Conservation (phyloP, 768 basidiomycete species). For the Termitomyces sp. region DNA sequence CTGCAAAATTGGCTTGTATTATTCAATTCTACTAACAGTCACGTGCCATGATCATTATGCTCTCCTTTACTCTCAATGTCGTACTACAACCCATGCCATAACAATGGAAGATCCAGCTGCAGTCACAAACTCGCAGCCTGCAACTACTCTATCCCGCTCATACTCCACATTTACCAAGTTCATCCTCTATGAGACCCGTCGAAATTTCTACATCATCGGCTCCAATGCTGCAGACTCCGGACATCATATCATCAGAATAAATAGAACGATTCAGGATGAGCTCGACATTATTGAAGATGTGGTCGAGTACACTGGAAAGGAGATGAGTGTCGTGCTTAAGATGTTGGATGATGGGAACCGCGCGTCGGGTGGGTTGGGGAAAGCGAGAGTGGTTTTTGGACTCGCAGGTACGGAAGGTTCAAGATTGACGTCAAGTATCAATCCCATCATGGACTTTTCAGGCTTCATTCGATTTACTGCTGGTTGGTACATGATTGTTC, state of each 20-base stretch:
- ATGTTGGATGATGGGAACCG: slow-evolving; percentile 97
- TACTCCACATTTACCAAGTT: slow-evolving; percentile 67
- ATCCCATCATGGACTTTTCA: slow-evolving; percentile 18
- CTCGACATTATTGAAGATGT: slow-evolving; percentile 82
- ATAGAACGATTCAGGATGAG: slow-evolving; percentile 74
- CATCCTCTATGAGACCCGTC: slow-evolving; percentile 88
- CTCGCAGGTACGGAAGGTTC: slow-evolving; percentile 53
- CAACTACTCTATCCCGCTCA: not conserved
- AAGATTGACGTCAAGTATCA: not conserved
- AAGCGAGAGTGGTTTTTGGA: slow-evolving; percentile 72
- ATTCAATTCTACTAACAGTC: no score
- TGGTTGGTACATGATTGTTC: slow-evolving; percentile 92
- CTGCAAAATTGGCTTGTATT: no score
- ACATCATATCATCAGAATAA: slow-evolving; percentile 91
- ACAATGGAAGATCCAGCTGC: not conserved
- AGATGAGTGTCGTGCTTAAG: slow-evolving; percentile 87
- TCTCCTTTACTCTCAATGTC: no score
- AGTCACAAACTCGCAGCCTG: not conserved
- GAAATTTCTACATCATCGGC: slow-evolving; percentile 88
- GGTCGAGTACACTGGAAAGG: slow-evolving; percentile 79
- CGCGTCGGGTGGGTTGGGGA: slow-evolving; percentile 80
- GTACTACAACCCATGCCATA: not conserved
- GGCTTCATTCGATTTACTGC: slow-evolving; percentile 94
- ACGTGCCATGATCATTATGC: no score
- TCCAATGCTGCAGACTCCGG: slow-evolving; percentile 85